phyloP scores from a whole-genome alignment of 176 grass and related monocot genomes.

The Bolboschoenus planiculmis region DNA sequence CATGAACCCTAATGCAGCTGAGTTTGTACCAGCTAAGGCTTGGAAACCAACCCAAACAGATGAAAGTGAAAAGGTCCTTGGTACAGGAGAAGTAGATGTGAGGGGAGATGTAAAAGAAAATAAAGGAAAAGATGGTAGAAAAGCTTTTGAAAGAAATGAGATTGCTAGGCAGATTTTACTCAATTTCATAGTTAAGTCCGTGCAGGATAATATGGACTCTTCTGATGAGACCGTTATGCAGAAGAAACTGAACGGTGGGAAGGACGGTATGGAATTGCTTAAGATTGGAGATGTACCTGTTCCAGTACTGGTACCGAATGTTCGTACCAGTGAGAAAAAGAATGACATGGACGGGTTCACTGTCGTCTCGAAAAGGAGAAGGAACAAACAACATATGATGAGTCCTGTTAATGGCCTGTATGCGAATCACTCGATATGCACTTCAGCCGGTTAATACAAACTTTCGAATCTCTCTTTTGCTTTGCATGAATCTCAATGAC shows the following conservation, averaged over 20 bases:
- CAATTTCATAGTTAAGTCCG: conserved; percentile 86
- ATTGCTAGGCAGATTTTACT: conserved; percentile 92
- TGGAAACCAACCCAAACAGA: conserved; percentile 43
- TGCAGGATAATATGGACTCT: conserved; percentile 55
- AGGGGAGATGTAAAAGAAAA: conserved; percentile 35
- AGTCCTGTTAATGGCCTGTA: conserved; percentile 63
- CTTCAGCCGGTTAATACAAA: conserved; percentile 47
- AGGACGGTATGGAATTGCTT: conserved; percentile 29
- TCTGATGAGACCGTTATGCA: conserved; percentile 23
- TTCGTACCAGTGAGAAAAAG: conserved; percentile 17
- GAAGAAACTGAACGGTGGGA: conserved; percentile 24
- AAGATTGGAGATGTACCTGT: conserved; percentile 24
- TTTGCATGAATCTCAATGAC: conserved; percentile 18
- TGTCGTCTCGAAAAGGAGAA: conserved; percentile 77
- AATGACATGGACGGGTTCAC: conserved; percentile 90
- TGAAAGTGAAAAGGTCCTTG: conserved; percentile 29
- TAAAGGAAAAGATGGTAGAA: conserved; percentile 31
- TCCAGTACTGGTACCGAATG: conserved; percentile 14
- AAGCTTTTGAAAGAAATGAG: conserved; percentile 59
- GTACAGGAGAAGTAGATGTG: conserved; percentile 9
- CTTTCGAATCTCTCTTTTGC: conserved; percentile 11
- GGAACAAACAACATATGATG: conserved; percentile 56
- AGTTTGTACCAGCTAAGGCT: conserved; percentile 75
- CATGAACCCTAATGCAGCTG: conserved; percentile 97
- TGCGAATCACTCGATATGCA: conserved; percentile 76